Conservation (phyloP, 352 stramenopile species). For the Globisporangium mamillatum region DNA sequence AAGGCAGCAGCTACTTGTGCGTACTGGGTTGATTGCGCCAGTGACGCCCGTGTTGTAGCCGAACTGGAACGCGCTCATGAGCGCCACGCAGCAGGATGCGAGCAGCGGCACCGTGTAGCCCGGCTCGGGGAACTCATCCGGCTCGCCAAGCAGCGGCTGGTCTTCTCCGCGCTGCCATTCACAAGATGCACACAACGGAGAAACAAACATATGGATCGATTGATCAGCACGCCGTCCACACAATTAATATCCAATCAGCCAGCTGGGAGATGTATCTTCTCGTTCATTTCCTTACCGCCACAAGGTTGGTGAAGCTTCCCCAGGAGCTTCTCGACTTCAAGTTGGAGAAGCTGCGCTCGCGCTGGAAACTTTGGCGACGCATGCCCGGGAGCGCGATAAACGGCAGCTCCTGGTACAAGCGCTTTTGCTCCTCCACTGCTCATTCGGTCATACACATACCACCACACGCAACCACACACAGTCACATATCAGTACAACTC, state of each 20-base stretch:
- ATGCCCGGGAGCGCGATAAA: constrained; percentile 71
- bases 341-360: constrained; percentile 67
- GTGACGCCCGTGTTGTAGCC: constrained; percentile 77
- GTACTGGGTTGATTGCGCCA: constrained; percentile 50
- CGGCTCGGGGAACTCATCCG: constrained; percentile 60
- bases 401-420: constrained; percentile 68
- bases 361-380: constrained; percentile 70
- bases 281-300: constrained; percentile 14
- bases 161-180: constrained; percentile 56
- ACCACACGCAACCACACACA: neutral
- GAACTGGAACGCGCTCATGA: constrained; percentile 72
- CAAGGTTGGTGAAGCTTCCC: constrained; percentile 53
- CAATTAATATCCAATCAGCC: neutral
- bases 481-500: neutral
- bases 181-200: neutral
- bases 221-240: neutral
- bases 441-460: neutral
- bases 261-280: neutral
- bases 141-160: constrained; percentile 54
- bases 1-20: neutral
- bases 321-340: constrained; percentile 59
- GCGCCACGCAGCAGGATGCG: constrained; percentile 59
- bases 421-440: constrained; percentile 70
- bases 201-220: neutral
- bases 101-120: constrained; percentile 68